Conservation (phyloP, 2,329 filamentous ascomycete species). For the Talaromyces albobiverticillius region DNA sequence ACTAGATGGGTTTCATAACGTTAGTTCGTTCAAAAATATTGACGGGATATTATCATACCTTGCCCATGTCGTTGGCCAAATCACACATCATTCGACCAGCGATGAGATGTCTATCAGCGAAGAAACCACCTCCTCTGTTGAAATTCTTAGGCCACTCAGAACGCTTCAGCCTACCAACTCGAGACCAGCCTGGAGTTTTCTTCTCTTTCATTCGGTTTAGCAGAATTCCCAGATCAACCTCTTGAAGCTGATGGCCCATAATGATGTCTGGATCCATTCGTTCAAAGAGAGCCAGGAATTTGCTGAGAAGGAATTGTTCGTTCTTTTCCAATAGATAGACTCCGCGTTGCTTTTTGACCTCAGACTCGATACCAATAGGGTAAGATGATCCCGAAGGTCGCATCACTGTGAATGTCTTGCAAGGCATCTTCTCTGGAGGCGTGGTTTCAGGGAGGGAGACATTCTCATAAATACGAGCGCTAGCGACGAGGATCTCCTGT, state of each 20-base stretch:
- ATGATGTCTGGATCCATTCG: constrained; percentile 89
- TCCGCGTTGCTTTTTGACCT: constrained; percentile 71
- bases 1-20: constrained; percentile 42
- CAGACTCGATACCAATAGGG: constrained; percentile 79
- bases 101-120: constrained; percentile 86
- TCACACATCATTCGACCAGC: constrained; percentile 89
- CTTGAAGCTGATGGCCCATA: constrained; percentile 92
- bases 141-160: constrained; percentile 83
- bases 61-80: constrained; percentile 92
- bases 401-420: constrained; percentile 87
- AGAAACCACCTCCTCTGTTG: constrained; percentile 82
- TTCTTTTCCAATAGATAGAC: constrained; percentile 77
- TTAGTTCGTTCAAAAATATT: constrained; percentile 21
- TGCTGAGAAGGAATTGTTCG: constrained; percentile 79
- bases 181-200: constrained; percentile 92
- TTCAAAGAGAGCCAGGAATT: constrained; percentile 86
- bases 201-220: constrained; percentile 82
- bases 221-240: constrained; percentile 90
- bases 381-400: constrained; percentile 74
- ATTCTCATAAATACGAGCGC: constrained; percentile 88
- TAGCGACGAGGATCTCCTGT: constrained; percentile 90
- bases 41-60: constrained; percentile 45
- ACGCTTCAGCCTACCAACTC: constrained; percentile 81
- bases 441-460: constrained; percentile 84
- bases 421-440: constrained; percentile 81